Conservation (phyloP, 2,329 filamentous ascomycete species). For the Pseudogymnoascus sp. region DNA sequence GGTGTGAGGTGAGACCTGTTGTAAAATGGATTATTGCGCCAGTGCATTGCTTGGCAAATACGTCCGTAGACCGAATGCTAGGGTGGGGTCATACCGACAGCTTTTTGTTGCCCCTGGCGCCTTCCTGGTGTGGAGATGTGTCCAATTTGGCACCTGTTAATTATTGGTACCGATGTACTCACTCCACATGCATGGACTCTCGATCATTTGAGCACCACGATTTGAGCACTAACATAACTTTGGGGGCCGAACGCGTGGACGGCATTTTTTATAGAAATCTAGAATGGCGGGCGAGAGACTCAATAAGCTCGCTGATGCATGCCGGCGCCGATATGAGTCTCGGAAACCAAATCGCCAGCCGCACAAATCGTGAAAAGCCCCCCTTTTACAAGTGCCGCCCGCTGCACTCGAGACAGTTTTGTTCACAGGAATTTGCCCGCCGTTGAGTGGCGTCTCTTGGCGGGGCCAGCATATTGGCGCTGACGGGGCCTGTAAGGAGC, state of each 20-base stretch:
- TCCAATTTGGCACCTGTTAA: conserved; percentile 8
- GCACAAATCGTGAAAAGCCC: neutral
- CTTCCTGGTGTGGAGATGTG: conserved; percentile 8
- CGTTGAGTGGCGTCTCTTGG: conserved; percentile 4
- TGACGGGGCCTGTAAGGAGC: neutral
- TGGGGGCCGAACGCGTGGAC: neutral
- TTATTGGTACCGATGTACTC: conserved; percentile 9
- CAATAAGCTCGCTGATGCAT: neutral
- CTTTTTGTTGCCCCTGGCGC: neutral
- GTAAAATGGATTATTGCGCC: neutral
- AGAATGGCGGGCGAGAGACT: neutral
- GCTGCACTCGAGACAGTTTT: conserved; percentile 2
- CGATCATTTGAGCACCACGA: conserved; percentile 1
- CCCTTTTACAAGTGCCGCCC: conserved; percentile 1
- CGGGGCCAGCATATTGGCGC: neutral
- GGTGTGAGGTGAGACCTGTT: neutral
- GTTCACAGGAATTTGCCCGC: conserved; percentile 6
- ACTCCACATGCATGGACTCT: conserved; percentile 4
- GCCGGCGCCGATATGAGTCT: neutral
- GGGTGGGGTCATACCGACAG: neutral
- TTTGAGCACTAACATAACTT: neutral
- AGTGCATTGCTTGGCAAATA: conserved; percentile 5
- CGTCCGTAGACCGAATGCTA: neutral
- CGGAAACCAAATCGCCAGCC: neutral
- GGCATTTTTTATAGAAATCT: neutral